Percentiles rank a stretch among this genome's conserved stretches.
These are phyloP conservation scores for Clavispora carvajalis DNA, from an alignment of 805 yeast species.

Conservation along the genomic window DNA sequence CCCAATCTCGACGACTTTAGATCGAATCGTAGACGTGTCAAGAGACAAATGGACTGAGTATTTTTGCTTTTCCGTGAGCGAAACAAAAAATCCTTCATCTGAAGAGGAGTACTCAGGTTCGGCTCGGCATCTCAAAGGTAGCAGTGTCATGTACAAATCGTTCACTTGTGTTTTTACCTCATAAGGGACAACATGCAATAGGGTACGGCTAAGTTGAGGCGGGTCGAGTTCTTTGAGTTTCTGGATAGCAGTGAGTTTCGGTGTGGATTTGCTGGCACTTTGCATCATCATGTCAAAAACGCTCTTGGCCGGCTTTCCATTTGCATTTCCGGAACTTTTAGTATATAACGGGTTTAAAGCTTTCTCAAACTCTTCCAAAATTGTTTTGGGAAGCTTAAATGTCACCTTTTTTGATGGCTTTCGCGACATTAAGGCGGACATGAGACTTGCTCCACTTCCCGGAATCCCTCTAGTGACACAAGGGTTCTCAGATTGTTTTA, in stretches of 20 bases:
- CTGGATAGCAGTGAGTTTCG: conserved; percentile 25
- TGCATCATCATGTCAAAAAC: conserved; percentile 38
- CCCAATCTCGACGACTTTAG: neutral
- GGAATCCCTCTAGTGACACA: conserved; percentile 23
- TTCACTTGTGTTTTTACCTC: neutral
- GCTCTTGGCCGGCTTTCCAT: conserved; percentile 13
- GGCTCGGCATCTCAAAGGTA: neutral
- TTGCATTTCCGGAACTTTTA: conserved; percentile 7
- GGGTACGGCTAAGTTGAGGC: conserved; percentile 22
- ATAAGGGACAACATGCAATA: conserved; percentile 30
- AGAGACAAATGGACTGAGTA: neutral
- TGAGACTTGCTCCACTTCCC: neutral
- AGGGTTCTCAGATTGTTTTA: conserved; percentile 25
- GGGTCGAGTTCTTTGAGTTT: conserved; percentile 29
- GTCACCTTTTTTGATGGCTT: conserved; percentile 10
- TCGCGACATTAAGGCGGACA: conserved; percentile 8
- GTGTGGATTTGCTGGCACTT: conserved; percentile 21
- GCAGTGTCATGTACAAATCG: neutral
- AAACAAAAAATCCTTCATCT: neutral
- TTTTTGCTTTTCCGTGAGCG: neutral
- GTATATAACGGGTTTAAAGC: conserved; percentile 13
- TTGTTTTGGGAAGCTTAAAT: conserved; percentile 5
- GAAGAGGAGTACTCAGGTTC: too few relatives aligned
- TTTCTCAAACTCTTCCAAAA: conserved; percentile 7
- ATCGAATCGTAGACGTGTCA: neutral